Conservation (phyloP, 441 rosid species). For the Erodium texanum region DNA sequence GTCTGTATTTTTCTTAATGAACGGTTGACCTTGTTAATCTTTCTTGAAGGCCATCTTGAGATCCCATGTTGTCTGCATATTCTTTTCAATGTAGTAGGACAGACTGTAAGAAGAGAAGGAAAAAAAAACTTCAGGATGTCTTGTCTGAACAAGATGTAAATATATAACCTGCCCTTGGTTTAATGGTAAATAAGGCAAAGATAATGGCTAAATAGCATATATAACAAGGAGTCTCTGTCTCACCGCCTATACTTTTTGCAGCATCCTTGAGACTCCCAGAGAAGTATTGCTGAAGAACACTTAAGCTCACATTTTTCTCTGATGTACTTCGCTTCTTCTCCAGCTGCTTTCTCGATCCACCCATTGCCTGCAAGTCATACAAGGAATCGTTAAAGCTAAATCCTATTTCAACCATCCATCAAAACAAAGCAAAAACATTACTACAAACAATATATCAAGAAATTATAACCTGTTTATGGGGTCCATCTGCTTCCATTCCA, state of each 20-base stretch:
- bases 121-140: slow-evolving; percentile 10
- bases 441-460: not conserved
- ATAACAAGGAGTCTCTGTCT: slow-evolving; percentile 26
- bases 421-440: not conserved
- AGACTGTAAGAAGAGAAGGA: slow-evolving; percentile 36
- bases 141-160: not conserved
- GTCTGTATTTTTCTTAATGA: slow-evolving; percentile 75
- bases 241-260: slow-evolving; percentile 93
- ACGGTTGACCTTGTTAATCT: slow-evolving; percentile 86
- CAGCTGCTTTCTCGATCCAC: slow-evolving; percentile 31
- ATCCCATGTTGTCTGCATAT: slow-evolving; percentile 96
- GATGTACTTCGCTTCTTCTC: slow-evolving; percentile 66
- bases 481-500: slow-evolving; percentile 29
- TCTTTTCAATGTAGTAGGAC: slow-evolving; percentile 92
- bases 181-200: not conserved
- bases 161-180: not conserved
- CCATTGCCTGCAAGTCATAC: slow-evolving; percentile 27
- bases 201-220: slow-evolving; percentile 3
- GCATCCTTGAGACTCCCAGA: slow-evolving; percentile 96
- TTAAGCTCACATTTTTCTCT: slow-evolving; percentile 80
- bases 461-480: slow-evolving; percentile 37
- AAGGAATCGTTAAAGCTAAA: not conserved
- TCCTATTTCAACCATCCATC: not conserved
- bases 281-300: slow-evolving; percentile 81
- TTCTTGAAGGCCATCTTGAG: slow-evolving; percentile 92